Base-by-base conservation (phyloP, 2,329 filamentous ascomycete species). In the Karstenula rhodostoma region DNA sequence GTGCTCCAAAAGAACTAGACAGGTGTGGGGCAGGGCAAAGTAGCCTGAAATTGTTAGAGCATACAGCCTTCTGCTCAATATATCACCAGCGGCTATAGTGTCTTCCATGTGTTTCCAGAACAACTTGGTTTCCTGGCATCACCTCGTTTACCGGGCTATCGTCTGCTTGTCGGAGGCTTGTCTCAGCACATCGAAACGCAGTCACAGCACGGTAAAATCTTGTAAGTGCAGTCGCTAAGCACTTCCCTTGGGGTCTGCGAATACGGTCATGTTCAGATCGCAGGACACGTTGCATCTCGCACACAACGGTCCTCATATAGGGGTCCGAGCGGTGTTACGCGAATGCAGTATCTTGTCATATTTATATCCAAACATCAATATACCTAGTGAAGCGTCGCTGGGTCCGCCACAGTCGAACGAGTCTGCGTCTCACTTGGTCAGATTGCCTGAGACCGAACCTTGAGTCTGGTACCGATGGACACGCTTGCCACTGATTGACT, bases 61-160 rank as follows among this genome's bases (percentile, higher is more conserved):
- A 62, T 69, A 67, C 61, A 62, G 67, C 65, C 62, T 57, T 68
- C 61, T 33, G n/a, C 62, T 32, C 61, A 68, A 73, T 74, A 60
- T 68, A 65, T 23, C 37, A 59, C 37, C 25, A 54, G 44, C 40
- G 53, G 53, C 53, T 53, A 66, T 71, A 69, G 69, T 66, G 62
- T 67, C 66, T 63, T 64, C 64, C 40, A 57, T 48, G 44, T 15
- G 57, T 58, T 72, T 71, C 69, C 58, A 72, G 66, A 73, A 73
- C 40, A 43, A 42, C 59, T 57, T 54, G 54, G 22, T 17, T 29
- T 10, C 29, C 15, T 33, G 54, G 22, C 25, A 33, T 32, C 27
- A 10, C 35, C 10, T 56, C 54, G 42, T 47, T 17, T 47, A 37
- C 52, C 42, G 25, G 42, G 56, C 57, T 62, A 51, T 58, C 56